A percentile compares a stretch with the other conserved stretches of the same genome.
These are phyloP conservation scores for Ophiocordyceps camponoti-leonardi DNA, from an alignment of 2,329 filamentous ascomycete species.

Conservation along the genomic window DNA sequence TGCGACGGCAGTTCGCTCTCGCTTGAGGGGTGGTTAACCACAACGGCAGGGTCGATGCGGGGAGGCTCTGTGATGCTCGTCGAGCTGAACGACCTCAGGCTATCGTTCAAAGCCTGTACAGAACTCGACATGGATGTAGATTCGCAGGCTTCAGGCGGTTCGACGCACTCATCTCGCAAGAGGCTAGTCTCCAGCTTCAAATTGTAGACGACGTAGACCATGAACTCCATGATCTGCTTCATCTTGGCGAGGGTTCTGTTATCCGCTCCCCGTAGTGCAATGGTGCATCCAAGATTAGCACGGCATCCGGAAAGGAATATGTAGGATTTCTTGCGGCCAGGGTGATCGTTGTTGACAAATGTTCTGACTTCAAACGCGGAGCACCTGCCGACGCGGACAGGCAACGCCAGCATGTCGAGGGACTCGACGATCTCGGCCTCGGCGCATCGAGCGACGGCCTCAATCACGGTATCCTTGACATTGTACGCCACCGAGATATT, in stretches of 20 bases:
- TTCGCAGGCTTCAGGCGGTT: conserved; percentile 51
- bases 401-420: conserved; percentile 71
- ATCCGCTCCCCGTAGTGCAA: conserved; percentile 71
- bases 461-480: conserved; percentile 88
- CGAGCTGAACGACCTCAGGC: conserved; percentile 16
- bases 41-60: conserved; percentile 12
- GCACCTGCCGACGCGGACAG: conserved; percentile 60
- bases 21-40: conserved; percentile 17
- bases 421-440: conserved; percentile 89
- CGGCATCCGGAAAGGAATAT: conserved; percentile 87
- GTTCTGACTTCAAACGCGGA: conserved; percentile 90
- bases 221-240: conserved; percentile 92
- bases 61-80: conserved; percentile 10
- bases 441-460: conserved; percentile 83
- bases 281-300: conserved; percentile 84
- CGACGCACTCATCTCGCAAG: conserved; percentile 81
- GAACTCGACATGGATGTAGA: conserved; percentile 19
- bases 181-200: conserved; percentile 88
- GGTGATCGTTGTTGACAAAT: conserved; percentile 62
- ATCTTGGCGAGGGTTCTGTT: conserved; percentile 55
- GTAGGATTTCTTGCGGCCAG: conserved; percentile 76
- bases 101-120: conserved; percentile 22
- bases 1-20: conserved; percentile 20
- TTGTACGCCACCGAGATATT: conserved; percentile 92
- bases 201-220: conserved; percentile 98